Conservation (phyloP, 2,329 filamentous ascomycete genomes). For the Phoma sp. region DNA sequence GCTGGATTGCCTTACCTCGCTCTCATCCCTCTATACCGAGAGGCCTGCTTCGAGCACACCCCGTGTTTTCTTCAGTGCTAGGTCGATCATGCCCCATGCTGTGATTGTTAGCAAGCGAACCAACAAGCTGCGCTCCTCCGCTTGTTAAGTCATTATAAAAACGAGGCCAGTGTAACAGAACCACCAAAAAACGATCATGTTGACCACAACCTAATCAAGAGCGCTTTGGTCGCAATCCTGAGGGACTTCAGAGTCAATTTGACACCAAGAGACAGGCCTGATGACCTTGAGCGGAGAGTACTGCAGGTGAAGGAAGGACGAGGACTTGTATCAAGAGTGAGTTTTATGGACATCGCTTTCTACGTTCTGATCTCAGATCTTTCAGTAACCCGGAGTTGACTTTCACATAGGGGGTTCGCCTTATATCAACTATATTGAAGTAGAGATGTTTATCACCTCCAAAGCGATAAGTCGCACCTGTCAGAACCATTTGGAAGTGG, state of each 20-base stretch:
- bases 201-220: conserved; percentile 67
- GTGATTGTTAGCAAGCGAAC: conserved; percentile 59
- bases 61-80: conserved; percentile 58
- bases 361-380: no score
- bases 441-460: no score
- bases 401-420: no score
- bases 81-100: conserved; percentile 59
- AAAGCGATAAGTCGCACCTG: no score
- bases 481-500: no score
- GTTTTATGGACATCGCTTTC: background rate
- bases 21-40: background rate
- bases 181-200: conserved; percentile 68
- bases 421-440: no score
- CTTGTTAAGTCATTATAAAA: conserved; percentile 57
- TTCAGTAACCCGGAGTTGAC: no score
- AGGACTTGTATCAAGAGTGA: conserved; percentile 15
- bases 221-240: conserved; percentile 65
- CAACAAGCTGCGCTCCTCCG: conserved; percentile 57
- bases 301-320: conserved; percentile 56
- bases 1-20: background rate
- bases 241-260: conserved; percentile 64
- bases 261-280: conserved; percentile 55
- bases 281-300: conserved; percentile 48
- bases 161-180: conserved; percentile 55
- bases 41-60: background rate